Percentiles rank a stretch among this genome's conserved stretches.
Evolutionary conservation across 371 early-diverging fungal genomes (phyloP).

Genomic region (Rhizopus delemar): DNA sequence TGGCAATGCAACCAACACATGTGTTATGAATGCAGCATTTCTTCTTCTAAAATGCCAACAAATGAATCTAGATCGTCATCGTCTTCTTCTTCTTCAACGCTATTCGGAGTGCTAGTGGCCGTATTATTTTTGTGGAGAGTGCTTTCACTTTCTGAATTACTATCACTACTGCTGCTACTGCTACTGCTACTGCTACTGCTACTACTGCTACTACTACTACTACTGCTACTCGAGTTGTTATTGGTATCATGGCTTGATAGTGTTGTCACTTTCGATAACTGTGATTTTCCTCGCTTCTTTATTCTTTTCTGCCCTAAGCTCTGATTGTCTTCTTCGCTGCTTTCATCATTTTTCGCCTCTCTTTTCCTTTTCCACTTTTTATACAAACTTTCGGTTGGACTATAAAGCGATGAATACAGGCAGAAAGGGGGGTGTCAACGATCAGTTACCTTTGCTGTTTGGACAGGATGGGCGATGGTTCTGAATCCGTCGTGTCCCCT

Average conservation of each 20-base stretch:
- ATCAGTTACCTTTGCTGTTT: constrained; percentile 29
- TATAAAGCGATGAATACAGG: constrained; percentile 8
- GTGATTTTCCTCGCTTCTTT: constrained; percentile 28
- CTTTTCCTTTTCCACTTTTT: constrained; percentile 18
- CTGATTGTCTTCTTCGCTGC: constrained; percentile 16
- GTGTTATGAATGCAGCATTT: not conserved
- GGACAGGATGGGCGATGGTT: not conserved
- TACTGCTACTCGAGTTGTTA: not conserved
- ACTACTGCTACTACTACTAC: not conserved
- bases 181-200: not conserved
- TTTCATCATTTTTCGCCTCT: not conserved
- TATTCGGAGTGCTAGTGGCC: not conserved
- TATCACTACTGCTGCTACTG: constrained; percentile 4
- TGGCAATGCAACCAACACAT: no score
- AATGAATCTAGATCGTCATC: constrained; percentile 1
- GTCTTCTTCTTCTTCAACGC: not conserved
- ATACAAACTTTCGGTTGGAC: constrained; percentile 17
- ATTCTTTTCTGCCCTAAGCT: not conserved
- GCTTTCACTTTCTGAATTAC: not conserved
- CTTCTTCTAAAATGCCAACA: constrained; percentile 1
- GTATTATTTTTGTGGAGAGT: not conserved
- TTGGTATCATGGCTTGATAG: constrained; percentile 14
- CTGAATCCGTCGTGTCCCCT: constrained; percentile 47
- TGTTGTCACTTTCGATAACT: constrained; percentile 37
- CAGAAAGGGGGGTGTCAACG: not conserved